A percentile compares a stretch with the other conserved stretches of the same genome.
These are phyloP conservation scores for Cicer pinnatifidum DNA, from an alignment of 306 rosid species.

Conservation along the genomic window DNA sequence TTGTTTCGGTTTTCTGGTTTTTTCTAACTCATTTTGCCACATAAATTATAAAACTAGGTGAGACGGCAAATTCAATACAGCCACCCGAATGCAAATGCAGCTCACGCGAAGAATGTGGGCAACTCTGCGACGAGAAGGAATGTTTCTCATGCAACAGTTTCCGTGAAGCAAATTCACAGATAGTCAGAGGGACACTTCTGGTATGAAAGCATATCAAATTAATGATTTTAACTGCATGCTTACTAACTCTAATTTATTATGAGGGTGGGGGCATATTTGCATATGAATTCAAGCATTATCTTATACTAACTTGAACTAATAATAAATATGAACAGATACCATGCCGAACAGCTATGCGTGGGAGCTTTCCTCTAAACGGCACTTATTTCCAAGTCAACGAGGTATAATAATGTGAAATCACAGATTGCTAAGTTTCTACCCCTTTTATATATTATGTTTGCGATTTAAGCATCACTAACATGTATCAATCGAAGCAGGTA, in stretches of 20 bases:
- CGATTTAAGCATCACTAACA: constrained; percentile 37
- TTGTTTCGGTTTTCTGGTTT: constrained; percentile 34
- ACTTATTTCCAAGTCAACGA: constrained; percentile 97
- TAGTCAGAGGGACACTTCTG: constrained; percentile 86
- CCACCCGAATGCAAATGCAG: constrained; percentile 80
- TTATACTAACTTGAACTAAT: constrained; percentile 41
- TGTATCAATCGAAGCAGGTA: constrained; percentile 49
- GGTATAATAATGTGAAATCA: constrained; percentile 53
- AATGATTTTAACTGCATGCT: constrained; percentile 21
- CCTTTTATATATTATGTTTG: constrained; percentile 35
- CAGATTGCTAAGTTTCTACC: constrained; percentile 18
- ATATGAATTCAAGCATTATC: constrained; percentile 32
- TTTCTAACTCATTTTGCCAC: constrained; percentile 42
- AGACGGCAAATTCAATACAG: constrained; percentile 83
- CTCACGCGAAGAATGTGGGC: constrained; percentile 63
- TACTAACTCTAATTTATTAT: constrained; percentile 4
- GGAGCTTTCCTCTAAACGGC: constrained; percentile 95
- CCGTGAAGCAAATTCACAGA: constrained; percentile 78
- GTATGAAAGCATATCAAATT: constrained; percentile 55
- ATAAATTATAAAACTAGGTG: constrained; percentile 65
- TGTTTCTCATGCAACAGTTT: constrained; percentile 86
- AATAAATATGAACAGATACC: constrained; percentile 71
- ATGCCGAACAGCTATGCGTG: constrained; percentile 92
- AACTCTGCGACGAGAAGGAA: constrained; percentile 73
- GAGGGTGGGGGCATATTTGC: constrained; percentile 8